Evolutionary conservation across 139 green algal species (phyloP).

Genomic region (Astrephomene gubernaculifera): DNA sequence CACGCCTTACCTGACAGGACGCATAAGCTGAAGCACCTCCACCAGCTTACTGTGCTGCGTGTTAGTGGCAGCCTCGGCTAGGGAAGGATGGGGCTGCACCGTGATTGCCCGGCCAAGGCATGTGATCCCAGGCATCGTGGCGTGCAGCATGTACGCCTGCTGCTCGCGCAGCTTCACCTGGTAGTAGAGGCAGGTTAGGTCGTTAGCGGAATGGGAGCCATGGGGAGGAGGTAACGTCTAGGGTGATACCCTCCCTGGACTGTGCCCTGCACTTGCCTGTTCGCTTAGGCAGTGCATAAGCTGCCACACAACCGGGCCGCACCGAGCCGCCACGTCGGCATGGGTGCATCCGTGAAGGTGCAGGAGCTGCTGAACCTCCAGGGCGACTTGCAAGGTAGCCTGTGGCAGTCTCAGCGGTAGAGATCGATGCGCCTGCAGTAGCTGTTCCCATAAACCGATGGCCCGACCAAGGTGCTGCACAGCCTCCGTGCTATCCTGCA

Average conservation of each 20-base stretch:
- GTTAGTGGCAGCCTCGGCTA: background rate
- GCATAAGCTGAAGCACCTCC: background rate
- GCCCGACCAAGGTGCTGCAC: background rate
- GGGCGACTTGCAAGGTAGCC: background rate
- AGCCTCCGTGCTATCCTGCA: background rate
- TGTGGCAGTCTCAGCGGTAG: background rate
- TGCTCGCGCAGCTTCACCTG: slow-evolving; percentile 35
- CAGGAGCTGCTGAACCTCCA: slow-evolving; percentile 33
- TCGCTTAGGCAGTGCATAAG: background rate
- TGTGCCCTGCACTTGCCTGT: background rate
- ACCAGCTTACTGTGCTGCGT: background rate
- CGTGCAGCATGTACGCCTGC: slow-evolving; percentile 4
- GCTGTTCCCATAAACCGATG: background rate
- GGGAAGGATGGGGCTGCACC: background rate
- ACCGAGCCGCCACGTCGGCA: background rate
- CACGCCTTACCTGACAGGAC: background rate
- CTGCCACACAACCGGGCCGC: background rate
- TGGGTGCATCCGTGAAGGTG: background rate
- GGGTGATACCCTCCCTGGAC: background rate
- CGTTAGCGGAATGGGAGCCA: background rate
- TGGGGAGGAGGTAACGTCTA: background rate
- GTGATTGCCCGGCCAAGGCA: background rate
- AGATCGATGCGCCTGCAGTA: background rate
- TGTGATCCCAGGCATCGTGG: background rate
- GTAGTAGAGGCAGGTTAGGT: no score